phyloP scores from a whole-genome alignment of 2,329 filamentous ascomycete genomes.

The Verruconis gallopava region DNA sequence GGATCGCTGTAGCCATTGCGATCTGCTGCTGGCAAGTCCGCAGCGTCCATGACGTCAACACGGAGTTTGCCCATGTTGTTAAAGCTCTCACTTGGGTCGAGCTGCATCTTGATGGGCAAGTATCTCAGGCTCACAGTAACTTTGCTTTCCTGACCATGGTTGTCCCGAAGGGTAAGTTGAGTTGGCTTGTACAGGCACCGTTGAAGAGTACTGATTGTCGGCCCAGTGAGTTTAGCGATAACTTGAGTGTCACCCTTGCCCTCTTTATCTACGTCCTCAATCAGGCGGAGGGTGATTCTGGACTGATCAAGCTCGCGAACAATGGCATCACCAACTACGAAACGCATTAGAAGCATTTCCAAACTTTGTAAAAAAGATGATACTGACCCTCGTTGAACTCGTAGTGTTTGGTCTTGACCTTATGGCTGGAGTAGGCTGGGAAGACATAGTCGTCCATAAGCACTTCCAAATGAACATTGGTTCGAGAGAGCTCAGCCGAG shows the following conservation, averaged over 20 bases:
- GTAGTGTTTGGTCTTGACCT: slow-evolving; percentile 52
- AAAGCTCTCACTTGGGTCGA: slow-evolving; percentile 92
- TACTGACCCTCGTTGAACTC: slow-evolving; percentile 67
- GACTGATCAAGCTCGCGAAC: slow-evolving; percentile 97
- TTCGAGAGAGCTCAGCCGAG: slow-evolving; percentile 70
- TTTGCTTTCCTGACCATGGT: slow-evolving; percentile 61
- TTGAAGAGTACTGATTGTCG: slow-evolving; percentile 76
- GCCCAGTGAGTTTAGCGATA: slow-evolving; percentile 70
- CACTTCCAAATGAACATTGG: slow-evolving; percentile 68
- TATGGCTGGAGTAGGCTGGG: slow-evolving; percentile 72
- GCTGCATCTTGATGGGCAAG: slow-evolving; percentile 82
- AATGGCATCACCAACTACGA: slow-evolving; percentile 70
- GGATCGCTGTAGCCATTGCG: slow-evolving; percentile 95
- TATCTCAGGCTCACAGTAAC: slow-evolving; percentile 91
- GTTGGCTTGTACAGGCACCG: slow-evolving; percentile 84
- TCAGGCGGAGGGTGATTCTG: slow-evolving; percentile 73
- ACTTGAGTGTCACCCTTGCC: slow-evolving; percentile 58
- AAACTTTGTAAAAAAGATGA: neutral
- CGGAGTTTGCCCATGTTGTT: slow-evolving; percentile 96
- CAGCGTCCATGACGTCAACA: slow-evolving; percentile 80
- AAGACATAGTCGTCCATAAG: slow-evolving; percentile 92
- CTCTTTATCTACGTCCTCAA: slow-evolving; percentile 64
- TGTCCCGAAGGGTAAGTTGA: slow-evolving; percentile 63
- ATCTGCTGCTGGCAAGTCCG: slow-evolving; percentile 82
- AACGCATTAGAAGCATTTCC: slow-evolving; percentile 12